phyloP scores from a whole-genome alignment of 495 filamentous ascomycete species.

The Lepraria neglecta region DNA sequence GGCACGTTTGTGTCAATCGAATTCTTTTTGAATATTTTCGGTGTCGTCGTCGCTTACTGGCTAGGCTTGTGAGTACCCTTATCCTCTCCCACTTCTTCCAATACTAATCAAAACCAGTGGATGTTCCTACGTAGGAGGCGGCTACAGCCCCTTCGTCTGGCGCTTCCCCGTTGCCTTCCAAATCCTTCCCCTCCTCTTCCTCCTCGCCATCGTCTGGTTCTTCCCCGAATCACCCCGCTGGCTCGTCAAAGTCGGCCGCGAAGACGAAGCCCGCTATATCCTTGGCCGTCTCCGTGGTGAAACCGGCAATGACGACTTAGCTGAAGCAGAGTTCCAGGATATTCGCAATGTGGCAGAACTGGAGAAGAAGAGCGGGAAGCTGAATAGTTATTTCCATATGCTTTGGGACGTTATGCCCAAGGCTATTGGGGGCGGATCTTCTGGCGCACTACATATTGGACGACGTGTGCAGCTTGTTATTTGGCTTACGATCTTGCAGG shows the following conservation, averaged over 20 bases:
- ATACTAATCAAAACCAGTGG: neutral
- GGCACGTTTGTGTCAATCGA: constrained; percentile 66
- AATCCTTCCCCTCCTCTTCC: constrained; percentile 47
- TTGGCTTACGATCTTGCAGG: constrained; percentile 67
- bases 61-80: constrained; percentile 53
- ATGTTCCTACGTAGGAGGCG: constrained; percentile 48
- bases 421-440: constrained; percentile 42
- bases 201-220: constrained; percentile 43
- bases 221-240: constrained; percentile 58
- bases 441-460: constrained; percentile 56
- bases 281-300: constrained; percentile 52
- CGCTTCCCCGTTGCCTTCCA: constrained; percentile 68
- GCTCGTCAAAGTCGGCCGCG: constrained; percentile 48
- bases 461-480: constrained; percentile 62
- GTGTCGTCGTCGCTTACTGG: constrained; percentile 62
- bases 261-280: constrained; percentile 49
- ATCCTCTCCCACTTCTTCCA: neutral
- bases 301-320: constrained; percentile 46
- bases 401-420: constrained; percentile 36
- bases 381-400: constrained; percentile 55
- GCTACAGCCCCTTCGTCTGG: constrained; percentile 51
- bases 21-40: constrained; percentile 62
- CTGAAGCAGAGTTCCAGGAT: constrained; percentile 57
- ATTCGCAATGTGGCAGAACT: constrained; percentile 53
- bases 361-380: constrained; percentile 45